phyloP scores from a whole-genome alignment of 2,329 filamentous ascomycete species.

The Alternaria arborescens region DNA sequence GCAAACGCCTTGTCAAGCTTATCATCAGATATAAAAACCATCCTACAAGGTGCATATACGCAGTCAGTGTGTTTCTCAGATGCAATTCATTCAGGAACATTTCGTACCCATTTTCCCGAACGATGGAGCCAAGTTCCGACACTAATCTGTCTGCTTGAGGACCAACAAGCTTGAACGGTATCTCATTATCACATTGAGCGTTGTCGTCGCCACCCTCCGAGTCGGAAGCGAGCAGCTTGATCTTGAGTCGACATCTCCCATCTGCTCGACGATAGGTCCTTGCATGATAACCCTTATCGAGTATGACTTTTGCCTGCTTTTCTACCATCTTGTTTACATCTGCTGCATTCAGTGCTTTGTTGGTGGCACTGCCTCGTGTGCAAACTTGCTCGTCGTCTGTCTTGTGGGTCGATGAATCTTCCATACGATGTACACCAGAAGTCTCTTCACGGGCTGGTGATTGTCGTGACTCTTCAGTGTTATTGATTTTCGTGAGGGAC shows the following conservation, averaged over 20 bases:
- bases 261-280: slow-evolving; percentile 6
- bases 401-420: background rate
- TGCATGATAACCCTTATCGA: background rate
- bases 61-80: too few relatives aligned
- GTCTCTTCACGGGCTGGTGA: background rate
- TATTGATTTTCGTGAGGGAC: background rate
- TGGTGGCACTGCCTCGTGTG: background rate
- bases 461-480: background rate
- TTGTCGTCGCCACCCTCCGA: background rate
- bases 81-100: too few relatives aligned
- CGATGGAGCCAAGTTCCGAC: background rate
- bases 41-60: too few relatives aligned
- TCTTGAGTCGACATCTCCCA: slow-evolving; percentile 2
- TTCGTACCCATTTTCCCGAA: background rate
- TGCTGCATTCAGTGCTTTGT: background rate
- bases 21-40: background rate
- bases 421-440: background rate
- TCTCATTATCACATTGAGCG: background rate
- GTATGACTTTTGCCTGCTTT: background rate
- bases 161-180: background rate
- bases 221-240: background rate
- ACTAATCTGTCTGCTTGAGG: slow-evolving; percentile 4
- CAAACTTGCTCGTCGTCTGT: background rate
- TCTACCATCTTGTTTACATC: background rate
- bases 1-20: slow-evolving; percentile 10